A percentile compares a stretch with the other conserved stretches of the same genome.
phyloP scores from a whole-genome alignment of 768 basidiomycete species.

The Cyclocybe cylindracea region DNA sequence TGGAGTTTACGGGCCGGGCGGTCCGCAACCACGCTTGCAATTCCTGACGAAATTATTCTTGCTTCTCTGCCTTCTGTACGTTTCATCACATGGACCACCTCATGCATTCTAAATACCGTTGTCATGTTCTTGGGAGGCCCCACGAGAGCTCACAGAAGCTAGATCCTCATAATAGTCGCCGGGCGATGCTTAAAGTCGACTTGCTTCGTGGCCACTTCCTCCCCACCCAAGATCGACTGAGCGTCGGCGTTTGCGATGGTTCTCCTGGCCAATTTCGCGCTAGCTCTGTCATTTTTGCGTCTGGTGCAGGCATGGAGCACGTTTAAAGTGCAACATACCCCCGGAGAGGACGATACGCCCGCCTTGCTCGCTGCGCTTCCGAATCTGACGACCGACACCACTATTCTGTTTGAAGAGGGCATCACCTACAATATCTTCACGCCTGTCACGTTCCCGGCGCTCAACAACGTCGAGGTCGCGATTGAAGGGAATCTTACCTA shows the following conservation, averaged over 20 bases:
- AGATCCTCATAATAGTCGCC: no score
- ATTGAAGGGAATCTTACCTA: conserved; percentile 62
- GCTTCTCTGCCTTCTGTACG: no score
- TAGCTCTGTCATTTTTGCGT: conserved; percentile 8
- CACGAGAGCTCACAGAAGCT: no score
- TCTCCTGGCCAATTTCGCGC: conserved; percentile 18
- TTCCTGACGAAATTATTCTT: no score
- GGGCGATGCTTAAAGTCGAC: no score
- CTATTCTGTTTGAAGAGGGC: conserved; percentile 58
- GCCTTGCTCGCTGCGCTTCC: conserved; percentile 45
- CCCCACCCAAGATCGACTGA: not conserved
- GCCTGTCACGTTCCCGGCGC: conserved; percentile 52
- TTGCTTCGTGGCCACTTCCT: no score
- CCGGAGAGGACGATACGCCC: conserved; percentile 53
- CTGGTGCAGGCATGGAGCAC: conserved; percentile 43
- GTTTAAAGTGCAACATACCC: conserved; percentile 49
- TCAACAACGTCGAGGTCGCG: conserved; percentile 57
- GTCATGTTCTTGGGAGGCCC: no score
- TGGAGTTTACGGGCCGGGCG: no score
- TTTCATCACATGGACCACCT: no score
- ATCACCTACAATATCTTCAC: conserved; percentile 63
- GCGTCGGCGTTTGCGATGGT: not conserved
- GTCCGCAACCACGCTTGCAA: no score
- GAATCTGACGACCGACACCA: conserved; percentile 41
- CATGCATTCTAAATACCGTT: no score